These are phyloP conservation scores for Dianthus caryophyllus DNA, from an alignment of 148 eudicot genomes.

Conservation along the genomic window DNA sequence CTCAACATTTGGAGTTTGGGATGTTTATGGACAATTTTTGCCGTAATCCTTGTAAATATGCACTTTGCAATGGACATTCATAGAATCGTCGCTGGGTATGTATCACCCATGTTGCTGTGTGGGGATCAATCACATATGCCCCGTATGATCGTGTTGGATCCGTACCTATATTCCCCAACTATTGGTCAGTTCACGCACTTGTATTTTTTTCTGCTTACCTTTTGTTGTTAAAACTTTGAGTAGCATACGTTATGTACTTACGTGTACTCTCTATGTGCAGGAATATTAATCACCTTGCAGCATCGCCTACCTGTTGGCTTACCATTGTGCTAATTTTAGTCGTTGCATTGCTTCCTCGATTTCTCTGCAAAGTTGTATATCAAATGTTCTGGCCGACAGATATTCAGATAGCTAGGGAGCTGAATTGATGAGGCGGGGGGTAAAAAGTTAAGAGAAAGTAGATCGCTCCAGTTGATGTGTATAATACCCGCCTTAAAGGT, in stretches of 20 bases:
- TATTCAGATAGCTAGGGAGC: conserved; percentile 92
- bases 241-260: too few relatives aligned
- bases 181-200: conserved; percentile 44
- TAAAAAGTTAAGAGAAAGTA: conserved; percentile 35
- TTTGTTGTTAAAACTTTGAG: neutral
- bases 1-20: conserved; percentile 86
- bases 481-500: too few relatives aligned
- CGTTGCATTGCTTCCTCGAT: conserved; percentile 57
- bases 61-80: conserved; percentile 95
- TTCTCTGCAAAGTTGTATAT: conserved; percentile 55
- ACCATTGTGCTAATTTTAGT: conserved; percentile 56
- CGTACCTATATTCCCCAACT: conserved; percentile 73
- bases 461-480: conserved; percentile 46
- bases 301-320: conserved; percentile 79
- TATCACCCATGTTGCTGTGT: conserved; percentile 62
- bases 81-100: conserved; percentile 71
- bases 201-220: neutral
- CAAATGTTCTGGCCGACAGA: conserved; percentile 88
- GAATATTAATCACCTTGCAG: conserved; percentile 74
- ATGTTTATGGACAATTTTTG: conserved; percentile 90
- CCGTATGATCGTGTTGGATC: conserved; percentile 79
- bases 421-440: conserved; percentile 51
- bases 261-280: too few relatives aligned
- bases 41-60: conserved; percentile 76
- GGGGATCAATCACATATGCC: conserved; percentile 83